Percentiles rank a stretch among this genome's conserved stretches.
These are phyloP conservation scores for Taiwanofungus camphoratus DNA, from an alignment of 1,284 basidiomycete species.

Conservation along the genomic window DNA sequence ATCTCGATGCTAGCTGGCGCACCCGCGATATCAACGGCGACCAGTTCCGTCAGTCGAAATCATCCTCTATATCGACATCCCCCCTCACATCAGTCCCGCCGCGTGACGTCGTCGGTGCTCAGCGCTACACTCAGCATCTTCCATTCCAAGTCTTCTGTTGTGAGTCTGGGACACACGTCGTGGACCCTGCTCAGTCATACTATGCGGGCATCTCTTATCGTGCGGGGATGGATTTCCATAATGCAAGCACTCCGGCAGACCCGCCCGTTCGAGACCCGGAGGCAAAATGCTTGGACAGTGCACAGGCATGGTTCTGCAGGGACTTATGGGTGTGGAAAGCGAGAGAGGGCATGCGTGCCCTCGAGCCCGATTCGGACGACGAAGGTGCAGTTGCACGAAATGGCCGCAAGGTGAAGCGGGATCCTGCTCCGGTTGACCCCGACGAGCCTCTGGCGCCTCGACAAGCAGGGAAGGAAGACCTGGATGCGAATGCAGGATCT, in stretches of 20 bases:
- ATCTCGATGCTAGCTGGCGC: conserved; percentile 64
- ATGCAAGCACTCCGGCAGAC: conserved; percentile 56
- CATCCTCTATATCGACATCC: conserved; percentile 82
- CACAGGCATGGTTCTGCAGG: conserved; percentile 93
- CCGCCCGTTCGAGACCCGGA: conserved; percentile 62
- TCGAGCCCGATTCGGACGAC: conserved; percentile 25
- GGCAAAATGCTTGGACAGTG: conserved; percentile 86
- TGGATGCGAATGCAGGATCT: conserved; percentile 78
- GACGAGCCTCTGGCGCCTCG: conserved; percentile 27
- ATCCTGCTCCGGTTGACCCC: conserved; percentile 8
- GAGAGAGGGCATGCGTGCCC: conserved; percentile 55
- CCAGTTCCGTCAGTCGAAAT: conserved; percentile 92
- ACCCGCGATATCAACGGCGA: conserved; percentile 94
- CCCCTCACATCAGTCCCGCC: conserved; percentile 60
- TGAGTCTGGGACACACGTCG: conserved; percentile 91
- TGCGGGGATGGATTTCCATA: conserved; percentile 73
- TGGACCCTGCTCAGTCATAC: conserved; percentile 91
- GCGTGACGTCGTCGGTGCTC: conserved; percentile 72
- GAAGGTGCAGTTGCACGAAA: conserved; percentile 5
- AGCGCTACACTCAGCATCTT: conserved; percentile 83
- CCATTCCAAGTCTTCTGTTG: conserved; percentile 98
- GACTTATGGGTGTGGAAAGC: conserved; percentile 89
- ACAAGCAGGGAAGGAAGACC: conserved; percentile 37
- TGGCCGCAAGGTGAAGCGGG: conserved; percentile 20
- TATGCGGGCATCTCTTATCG: conserved; percentile 85